A percentile compares a stretch with the other conserved stretches of the same genome.
These are phyloP conservation scores for Naganishia sp. DNA, from an alignment of 1,284 basidiomycete species.

Conservation along the genomic window DNA sequence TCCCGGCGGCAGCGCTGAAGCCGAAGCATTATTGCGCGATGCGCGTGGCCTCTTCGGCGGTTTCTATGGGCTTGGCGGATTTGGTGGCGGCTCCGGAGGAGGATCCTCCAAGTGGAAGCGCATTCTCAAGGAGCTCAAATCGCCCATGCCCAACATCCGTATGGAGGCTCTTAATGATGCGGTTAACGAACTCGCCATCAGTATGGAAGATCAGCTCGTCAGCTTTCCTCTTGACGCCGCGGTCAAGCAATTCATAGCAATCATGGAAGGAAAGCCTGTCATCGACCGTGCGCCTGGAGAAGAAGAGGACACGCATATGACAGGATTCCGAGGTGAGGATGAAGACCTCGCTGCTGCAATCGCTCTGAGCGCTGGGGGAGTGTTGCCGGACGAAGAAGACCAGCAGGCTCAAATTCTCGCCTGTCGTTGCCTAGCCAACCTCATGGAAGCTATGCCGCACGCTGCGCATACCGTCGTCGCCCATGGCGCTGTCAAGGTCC, in stretches of 20 bases:
- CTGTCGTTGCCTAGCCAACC: slow-evolving; percentile 89
- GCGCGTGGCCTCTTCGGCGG: slow-evolving; percentile 30
- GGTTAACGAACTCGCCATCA: slow-evolving; percentile 90
- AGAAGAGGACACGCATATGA: slow-evolving; percentile 51
- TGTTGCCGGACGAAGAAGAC: slow-evolving; percentile 48
- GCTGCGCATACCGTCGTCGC: slow-evolving; percentile 92
- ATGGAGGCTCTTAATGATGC: slow-evolving; percentile 90
- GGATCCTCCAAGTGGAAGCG: slow-evolving; percentile 75
- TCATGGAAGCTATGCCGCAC: slow-evolving; percentile 76
- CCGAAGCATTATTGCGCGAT: slow-evolving; percentile 28
- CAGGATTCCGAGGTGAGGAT: slow-evolving; percentile 57
- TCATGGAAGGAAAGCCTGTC: slow-evolving; percentile 74
- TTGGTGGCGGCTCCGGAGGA: slow-evolving; percentile 74
- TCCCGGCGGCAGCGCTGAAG: slow-evolving; percentile 1
- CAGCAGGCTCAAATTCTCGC: slow-evolving; percentile 87
- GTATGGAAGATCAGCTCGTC: slow-evolving; percentile 93
- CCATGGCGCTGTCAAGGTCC: slow-evolving; percentile 88
- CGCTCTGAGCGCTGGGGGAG: slow-evolving; percentile 56
- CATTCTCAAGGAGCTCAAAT: slow-evolving; percentile 84
- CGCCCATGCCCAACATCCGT: slow-evolving; percentile 74
- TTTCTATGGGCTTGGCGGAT: slow-evolving; percentile 51
- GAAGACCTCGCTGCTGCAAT: slow-evolving; percentile 70
- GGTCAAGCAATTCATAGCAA: slow-evolving; percentile 87
- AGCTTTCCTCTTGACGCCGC: slow-evolving; percentile 92
- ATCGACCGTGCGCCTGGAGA: slow-evolving; percentile 46